A percentile compares a stretch with the other conserved stretches of the same genome.
These are phyloP conservation scores for Yarrowia deformans DNA, from an alignment of 805 yeast genomes.

Conservation along the genomic window DNA sequence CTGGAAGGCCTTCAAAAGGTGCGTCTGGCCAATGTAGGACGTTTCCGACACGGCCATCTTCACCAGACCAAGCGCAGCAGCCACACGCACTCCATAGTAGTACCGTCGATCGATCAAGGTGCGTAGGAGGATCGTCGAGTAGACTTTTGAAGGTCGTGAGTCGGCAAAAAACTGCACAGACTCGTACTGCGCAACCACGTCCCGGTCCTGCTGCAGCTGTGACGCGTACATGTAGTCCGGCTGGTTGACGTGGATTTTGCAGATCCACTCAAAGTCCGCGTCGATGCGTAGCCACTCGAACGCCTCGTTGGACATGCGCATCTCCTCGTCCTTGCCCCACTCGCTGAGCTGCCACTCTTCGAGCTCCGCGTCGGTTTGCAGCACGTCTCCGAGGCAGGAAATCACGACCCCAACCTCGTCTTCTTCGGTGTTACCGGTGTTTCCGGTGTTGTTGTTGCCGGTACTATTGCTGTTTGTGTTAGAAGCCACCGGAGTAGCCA, in stretches of 20 bases:
- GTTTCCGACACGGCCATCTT: conserved; percentile 66
- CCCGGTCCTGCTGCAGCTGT: conserved; percentile 92
- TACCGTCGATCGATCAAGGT: conserved; percentile 85
- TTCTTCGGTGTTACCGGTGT: conserved; percentile 49
- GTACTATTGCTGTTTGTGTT: background rate
- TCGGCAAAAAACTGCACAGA: conserved; percentile 77
- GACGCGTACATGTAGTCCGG: conserved; percentile 96
- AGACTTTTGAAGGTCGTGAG: conserved; percentile 64
- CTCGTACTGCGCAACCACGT: conserved; percentile 92
- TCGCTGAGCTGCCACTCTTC: conserved; percentile 76
- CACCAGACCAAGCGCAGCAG: conserved; percentile 83
- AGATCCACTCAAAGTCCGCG: conserved; percentile 97
- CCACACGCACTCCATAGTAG: conserved; percentile 85
- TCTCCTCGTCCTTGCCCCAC: conserved; percentile 73
- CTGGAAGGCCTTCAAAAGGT: conserved; percentile 73
- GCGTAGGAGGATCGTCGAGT: conserved; percentile 78
- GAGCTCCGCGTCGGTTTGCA: conserved; percentile 66
- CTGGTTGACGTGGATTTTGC: conserved; percentile 78
- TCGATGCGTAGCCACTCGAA: conserved; percentile 99
- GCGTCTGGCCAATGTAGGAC: conserved; percentile 74
- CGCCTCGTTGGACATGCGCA: conserved; percentile 75
- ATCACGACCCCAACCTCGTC: conserved; percentile 53
- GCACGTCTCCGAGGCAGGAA: conserved; percentile 78
- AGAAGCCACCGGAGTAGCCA: too few species aligned
- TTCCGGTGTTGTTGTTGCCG: conserved; percentile 36